Base-by-base conservation (phyloP, 176 grass and related monocot species). In the Areca catechu region DNA sequence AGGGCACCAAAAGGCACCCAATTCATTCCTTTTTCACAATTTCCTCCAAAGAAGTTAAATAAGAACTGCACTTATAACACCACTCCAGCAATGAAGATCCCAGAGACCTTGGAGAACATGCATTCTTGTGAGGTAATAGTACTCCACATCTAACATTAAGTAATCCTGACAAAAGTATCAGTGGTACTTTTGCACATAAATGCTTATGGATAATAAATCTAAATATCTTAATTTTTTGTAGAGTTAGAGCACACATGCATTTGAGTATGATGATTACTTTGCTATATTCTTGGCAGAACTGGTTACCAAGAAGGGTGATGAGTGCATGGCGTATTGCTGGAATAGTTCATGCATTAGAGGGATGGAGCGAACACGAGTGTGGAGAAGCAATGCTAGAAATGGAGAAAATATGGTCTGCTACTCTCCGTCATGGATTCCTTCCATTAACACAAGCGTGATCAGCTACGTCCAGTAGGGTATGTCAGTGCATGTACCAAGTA, bases 251-350 rank as follows among this genome's bases (percentile, higher is more conserved):
- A 30, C 7, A 30, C 5, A 30, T 30, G 29, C 29, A 30, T 30
- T 30, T 6, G 29, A 30, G 5, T 30, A 30, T 30, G 25, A 47
- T 16, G 48, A 28, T 27, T 10, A 30, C 29, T 47, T 27, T 10
- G 24, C 29, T 47, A 23, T 71, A 24, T 51, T 66, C 60, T 81
- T 34, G 18, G 22, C 49, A 97, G 92, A 97, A 97, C 50, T 97
- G 92, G 92, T 48, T 97, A 27, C 92, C 86, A 3, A 91, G 92
- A 73, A 87, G 75, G 75, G 83, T 97, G 5, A 97, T 97, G 86
- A 97, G 86, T 54, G 86, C 92, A 50, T 88, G 80, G 78, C 83
- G 83, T 14, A 58, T 91, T 53, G 78, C 83, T 4, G 86, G 86
- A 60, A 85, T 97, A n/a, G 66, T 91, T 19, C 86, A 97, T 59